Evolutionary conservation across 805 yeast genomes (phyloP).

Genomic region (Nakazawaea wickerhamii): DNA sequence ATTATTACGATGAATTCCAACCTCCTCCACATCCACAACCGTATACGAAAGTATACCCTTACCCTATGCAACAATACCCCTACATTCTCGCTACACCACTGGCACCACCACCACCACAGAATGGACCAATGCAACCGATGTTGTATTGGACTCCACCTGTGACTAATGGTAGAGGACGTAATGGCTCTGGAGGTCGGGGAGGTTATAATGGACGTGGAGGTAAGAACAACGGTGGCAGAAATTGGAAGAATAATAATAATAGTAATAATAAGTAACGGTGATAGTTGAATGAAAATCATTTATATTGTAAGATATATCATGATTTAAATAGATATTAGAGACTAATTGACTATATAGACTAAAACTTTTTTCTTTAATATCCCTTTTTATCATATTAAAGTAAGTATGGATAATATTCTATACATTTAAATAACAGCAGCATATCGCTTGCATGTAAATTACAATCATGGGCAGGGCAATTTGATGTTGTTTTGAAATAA

Average conservation of each 20-base stretch:
- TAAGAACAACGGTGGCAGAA: background rate
- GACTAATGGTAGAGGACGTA: background rate
- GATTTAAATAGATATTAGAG: too few relatives aligned
- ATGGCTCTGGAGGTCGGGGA: background rate
- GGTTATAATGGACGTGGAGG: background rate
- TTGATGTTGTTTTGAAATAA: too few relatives aligned
- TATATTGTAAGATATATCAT: too few relatives aligned
- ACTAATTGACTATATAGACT: too few relatives aligned
- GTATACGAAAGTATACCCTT: constrained; percentile 4
- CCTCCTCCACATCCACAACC: background rate
- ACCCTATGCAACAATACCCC: constrained; percentile 5
- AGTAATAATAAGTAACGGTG: background rate
- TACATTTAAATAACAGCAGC: too few relatives aligned
- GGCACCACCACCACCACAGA: background rate
- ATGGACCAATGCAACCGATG: constrained; percentile 1
- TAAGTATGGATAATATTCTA: too few relatives aligned
- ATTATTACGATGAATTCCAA: constrained; percentile 2
- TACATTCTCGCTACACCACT: background rate
- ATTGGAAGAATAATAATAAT: background rate
- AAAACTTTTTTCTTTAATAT: too few relatives aligned
- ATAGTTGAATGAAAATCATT: too few relatives aligned
- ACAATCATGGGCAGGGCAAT: too few relatives aligned
- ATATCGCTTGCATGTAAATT: too few relatives aligned
- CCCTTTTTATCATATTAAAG: too few relatives aligned
- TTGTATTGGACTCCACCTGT: background rate